Evolutionary conservation across 2,329 filamentous ascomycete species (phyloP).

Genomic region (Neonectria ditissima): DNA sequence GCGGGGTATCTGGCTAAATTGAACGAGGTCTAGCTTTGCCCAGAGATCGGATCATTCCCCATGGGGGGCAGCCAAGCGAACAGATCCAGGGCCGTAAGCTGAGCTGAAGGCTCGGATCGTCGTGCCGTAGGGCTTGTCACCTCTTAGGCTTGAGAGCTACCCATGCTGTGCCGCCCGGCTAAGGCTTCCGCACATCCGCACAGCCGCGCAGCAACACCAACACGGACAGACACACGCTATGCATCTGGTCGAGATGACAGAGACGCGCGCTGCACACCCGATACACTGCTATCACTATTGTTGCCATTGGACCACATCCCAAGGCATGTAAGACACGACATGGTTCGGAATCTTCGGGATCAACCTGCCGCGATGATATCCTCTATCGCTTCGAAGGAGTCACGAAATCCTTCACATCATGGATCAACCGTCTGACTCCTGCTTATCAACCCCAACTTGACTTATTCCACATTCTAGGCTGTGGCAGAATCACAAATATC

Average conservation of each 20-base stretch:
- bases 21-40: constrained; percentile 1
- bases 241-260: constrained; percentile 6
- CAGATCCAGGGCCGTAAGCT: neutral
- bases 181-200: constrained; percentile 14
- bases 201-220: constrained; percentile 2
- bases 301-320: neutral
- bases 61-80: constrained; percentile 14
- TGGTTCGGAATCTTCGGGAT: constrained; percentile 30
- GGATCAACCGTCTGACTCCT: neutral
- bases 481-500: no score
- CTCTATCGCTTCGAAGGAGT: constrained; percentile 17
- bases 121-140: constrained; percentile 5
- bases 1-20: constrained; percentile 24
- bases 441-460: constrained; percentile 5
- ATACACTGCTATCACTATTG: neutral
- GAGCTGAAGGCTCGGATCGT: constrained; percentile 8
- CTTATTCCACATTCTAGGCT: no score
- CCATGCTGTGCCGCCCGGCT: constrained; percentile 19
- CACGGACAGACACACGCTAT: constrained; percentile 2
- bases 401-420: constrained; percentile 9
- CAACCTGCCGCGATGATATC: constrained; percentile 5
- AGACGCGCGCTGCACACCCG: neutral
- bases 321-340: neutral
- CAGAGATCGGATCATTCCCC: constrained; percentile 22
- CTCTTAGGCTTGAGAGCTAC: neutral